Percentiles rank a stretch among this genome's conserved stretches.
Conservation (phyloP, 768 basidiomycete species). For the Naganishia onofrii region DNA sequence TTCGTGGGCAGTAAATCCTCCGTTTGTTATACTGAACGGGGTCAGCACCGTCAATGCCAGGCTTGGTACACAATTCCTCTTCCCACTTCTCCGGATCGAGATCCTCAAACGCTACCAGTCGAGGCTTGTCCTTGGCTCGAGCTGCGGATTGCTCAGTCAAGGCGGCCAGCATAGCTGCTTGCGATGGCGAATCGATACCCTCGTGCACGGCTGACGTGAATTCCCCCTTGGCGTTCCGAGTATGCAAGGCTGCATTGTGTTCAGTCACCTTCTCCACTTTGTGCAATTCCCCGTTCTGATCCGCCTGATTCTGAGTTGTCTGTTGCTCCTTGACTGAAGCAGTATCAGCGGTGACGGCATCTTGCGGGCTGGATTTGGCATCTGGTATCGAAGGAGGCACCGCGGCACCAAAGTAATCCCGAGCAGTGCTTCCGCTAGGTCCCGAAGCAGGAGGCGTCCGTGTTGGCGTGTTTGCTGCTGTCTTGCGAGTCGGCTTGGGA, state of each 20-base stretch:
- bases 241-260: slow-evolving; percentile 9
- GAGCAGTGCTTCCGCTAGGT: background rate
- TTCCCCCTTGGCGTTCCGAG: slow-evolving; percentile 1
- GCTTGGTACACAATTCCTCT: slow-evolving; percentile 12
- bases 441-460: background rate
- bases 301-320: background rate
- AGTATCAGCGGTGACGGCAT: background rate
- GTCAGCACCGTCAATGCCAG: background rate
- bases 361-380: background rate
- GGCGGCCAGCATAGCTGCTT: slow-evolving; percentile 46
- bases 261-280: slow-evolving; percentile 13
- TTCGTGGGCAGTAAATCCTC: slow-evolving; percentile 47
- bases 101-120: slow-evolving; percentile 29
- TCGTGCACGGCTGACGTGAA: slow-evolving; percentile 32
- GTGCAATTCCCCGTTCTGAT: slow-evolving; percentile 17
- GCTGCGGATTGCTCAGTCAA: slow-evolving; percentile 40
- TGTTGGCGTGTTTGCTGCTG: background rate
- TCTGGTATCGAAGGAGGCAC: background rate
- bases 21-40: slow-evolving; percentile 32
- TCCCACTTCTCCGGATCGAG: slow-evolving; percentile 13
- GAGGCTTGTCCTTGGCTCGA: slow-evolving; percentile 27
- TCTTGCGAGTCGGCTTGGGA: slow-evolving; percentile 51
- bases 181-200: slow-evolving; percentile 36
- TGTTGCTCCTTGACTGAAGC: background rate
- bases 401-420: slow-evolving; percentile 33